Base-by-base conservation (phyloP, 352 stramenopile genomes). In the Phytophthora pisi region DNA sequence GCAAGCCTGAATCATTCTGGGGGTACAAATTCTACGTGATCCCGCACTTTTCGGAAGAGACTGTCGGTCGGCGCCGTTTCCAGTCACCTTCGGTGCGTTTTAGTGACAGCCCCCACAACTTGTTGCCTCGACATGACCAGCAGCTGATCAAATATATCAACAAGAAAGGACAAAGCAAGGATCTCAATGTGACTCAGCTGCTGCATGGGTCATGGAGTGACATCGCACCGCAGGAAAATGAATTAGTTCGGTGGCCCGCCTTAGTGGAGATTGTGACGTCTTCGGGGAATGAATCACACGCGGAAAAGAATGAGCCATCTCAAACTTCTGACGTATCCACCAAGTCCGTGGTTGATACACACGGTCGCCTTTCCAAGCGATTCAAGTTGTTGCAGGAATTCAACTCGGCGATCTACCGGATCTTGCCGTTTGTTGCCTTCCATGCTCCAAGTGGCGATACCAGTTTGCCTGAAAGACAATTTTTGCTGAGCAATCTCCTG, bases 301-400 rank as follows among this genome's bases (percentile, higher is more conserved):
- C 47, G 18, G 54, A 75, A 34, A 59, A 31, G 10, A 47, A 15
- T 16, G 58, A 70, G n/a, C 28, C 8, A 31, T 46, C 43, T 18
- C 63, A 57, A 18, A 0, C 13, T 9, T 38, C 40, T 10, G 50
- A 55, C 5, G 18, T 9, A 8, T 40, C 31, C 42, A 36, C 23
- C 13, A 52, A 60, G 42, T 54, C 56, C 15, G 3, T 60, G 7
- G 52, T 55, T 30, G 56, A 81, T 53, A 50, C 47, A 1, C 70
- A 86, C n/a, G 78, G 87, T 18, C 68, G 68, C 7, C 74, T 95
- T 5, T 77, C 70, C 0, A 80, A 81, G n/a, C 70, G 79, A 8
- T 95, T 93, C 59, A 89, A 83, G 53, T 40, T 88, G n/a, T 66
- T 95, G 9, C 86, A 95, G 59, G 80, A 91, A 34, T 85, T 93